phyloP scores from a whole-genome alignment of 805 yeast genomes.

The Maudiozyma serrabonitensis region DNA sequence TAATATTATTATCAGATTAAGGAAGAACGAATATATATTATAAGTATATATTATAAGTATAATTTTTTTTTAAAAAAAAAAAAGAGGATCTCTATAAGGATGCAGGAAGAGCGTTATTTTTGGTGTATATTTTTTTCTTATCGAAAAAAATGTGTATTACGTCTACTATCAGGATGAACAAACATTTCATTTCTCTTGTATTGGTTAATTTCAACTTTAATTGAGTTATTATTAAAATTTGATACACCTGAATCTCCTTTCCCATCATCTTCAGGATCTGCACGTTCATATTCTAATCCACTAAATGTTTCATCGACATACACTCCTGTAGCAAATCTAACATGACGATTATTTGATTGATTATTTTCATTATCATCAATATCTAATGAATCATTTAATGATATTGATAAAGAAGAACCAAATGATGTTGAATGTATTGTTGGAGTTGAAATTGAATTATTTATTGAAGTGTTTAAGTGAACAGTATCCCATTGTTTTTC shows the following conservation, averaged over 20 bases:
- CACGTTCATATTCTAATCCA: constrained; percentile 21
- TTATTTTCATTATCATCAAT: not conserved
- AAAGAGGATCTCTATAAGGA: not conserved
- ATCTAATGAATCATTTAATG: not conserved
- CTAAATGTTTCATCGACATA: constrained; percentile 24
- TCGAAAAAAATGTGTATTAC: constrained; percentile 51
- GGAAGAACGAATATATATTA: not conserved
- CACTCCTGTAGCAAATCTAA: constrained; percentile 21
- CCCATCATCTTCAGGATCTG: constrained; percentile 10
- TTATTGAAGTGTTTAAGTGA: constrained; percentile 2
- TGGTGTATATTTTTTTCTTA: not conserved
- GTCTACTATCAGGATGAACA: constrained; percentile 53
- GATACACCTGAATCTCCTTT: constrained; percentile 1
- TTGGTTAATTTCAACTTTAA: constrained; percentile 56
- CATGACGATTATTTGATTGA: not conserved
- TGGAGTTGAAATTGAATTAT: not conserved
- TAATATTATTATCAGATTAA: no score
- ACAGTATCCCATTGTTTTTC: constrained; percentile 19
- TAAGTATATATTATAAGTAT: not conserved
- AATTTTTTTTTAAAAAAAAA: not conserved
- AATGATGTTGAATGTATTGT: not conserved
- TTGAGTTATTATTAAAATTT: constrained; percentile 19
- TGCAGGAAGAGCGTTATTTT: not conserved
- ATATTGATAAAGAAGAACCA: not conserved
- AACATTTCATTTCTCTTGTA: constrained; percentile 59